Evolutionary conservation across 805 yeast species (phyloP), one percentile per base, ranked within the genome.

Genomic region (Wickerhamiella azymoides): DNA sequence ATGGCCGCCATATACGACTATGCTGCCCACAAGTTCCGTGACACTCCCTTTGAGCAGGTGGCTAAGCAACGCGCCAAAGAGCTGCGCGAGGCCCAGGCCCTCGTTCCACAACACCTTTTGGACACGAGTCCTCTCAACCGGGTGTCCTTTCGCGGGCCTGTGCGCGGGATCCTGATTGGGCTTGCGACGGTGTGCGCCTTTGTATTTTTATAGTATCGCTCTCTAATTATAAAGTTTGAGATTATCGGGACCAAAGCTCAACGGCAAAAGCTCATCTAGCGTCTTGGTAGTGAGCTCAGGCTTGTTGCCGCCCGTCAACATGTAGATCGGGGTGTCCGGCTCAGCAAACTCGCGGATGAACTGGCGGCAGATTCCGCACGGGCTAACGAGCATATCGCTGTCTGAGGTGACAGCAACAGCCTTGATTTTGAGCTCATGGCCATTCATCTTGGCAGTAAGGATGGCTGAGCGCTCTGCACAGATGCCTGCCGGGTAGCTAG

Each of bases 361-460:
- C 62, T 89, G 98, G 45, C 98, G 70, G 57, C 98, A 89, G 32
- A 92, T 79, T 3, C 98, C 98, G 61, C 98, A 89, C 0, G 98
- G 98, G 9, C 88, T 69, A 10, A 82, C 77, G 26, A 79, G 72
- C 8, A 63, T 62, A 1, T 71, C 71, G 1, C 58, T 57, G 57
- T 80, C 88, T 18, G 83, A 72, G 3, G 82, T 67, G 9, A 84
- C 73, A 3, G 80, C 94, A 47, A 84, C 64, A 1, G 82, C 84
- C 48, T 63, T 66, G 58, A 80, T 72, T 49, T 43, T 48, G 18
- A 40, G 24, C 24, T 49, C 57, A 47, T 49, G 49, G 36, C 68
- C 69, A 5, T 54, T 56, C 47, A 69, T 68, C 6, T 77, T 70
- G 0, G 83, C 80, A 36, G 71, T 70, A 10, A 71, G 69, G 1